Conservation (phyloP, 2,329 filamentous ascomycete species). For the Chrysosporium queenslandicum region DNA sequence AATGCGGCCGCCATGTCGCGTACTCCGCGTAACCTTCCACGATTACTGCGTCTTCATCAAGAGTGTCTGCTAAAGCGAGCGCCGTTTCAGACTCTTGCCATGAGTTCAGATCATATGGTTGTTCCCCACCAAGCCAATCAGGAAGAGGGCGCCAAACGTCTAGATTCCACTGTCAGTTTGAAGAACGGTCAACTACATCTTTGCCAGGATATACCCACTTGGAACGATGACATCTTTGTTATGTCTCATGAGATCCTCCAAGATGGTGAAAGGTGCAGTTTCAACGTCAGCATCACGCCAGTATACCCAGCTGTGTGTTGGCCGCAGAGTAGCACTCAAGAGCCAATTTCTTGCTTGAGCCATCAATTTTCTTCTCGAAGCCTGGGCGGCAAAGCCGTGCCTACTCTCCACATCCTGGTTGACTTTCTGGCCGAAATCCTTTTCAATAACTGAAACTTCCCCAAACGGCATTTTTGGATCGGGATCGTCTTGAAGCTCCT, state of each 20-base stretch:
- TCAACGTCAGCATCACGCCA: slow-evolving; percentile 98
- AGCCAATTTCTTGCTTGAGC: slow-evolving; percentile 96
- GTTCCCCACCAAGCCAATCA: slow-evolving; percentile 96
- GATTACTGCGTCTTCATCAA: slow-evolving; percentile 97
- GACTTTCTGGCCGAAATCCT: slow-evolving; percentile 97
- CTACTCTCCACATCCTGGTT: slow-evolving; percentile 96
- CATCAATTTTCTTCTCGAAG: slow-evolving; percentile 89
- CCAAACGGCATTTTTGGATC: slow-evolving; percentile 78
- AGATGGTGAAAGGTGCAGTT: slow-evolving; percentile 89
- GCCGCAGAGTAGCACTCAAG: slow-evolving; percentile 79
- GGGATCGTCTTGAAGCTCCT: slow-evolving; percentile 66
- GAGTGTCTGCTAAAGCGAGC: slow-evolving; percentile 78
- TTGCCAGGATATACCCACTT: slow-evolving; percentile 57
- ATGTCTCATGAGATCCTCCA: slow-evolving; percentile 96
- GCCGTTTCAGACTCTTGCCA: slow-evolving; percentile 99
- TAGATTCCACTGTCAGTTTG: slow-evolving; percentile 29
- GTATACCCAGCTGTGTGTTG: slow-evolving; percentile 98
- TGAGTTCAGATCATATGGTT: slow-evolving; percentile 95
- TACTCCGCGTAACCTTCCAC: slow-evolving; percentile 98
- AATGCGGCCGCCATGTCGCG: slow-evolving; percentile 92
- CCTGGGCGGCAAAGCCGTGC: slow-evolving; percentile 94
- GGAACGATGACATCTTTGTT: slow-evolving; percentile 98
- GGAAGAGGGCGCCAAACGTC: slow-evolving; percentile 98
- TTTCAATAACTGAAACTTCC: slow-evolving; percentile 95
- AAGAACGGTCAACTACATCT: neutral